Evolutionary conservation across 2,329 filamentous ascomycete genomes (phyloP).

Genomic region (Penicillium sp.): DNA sequence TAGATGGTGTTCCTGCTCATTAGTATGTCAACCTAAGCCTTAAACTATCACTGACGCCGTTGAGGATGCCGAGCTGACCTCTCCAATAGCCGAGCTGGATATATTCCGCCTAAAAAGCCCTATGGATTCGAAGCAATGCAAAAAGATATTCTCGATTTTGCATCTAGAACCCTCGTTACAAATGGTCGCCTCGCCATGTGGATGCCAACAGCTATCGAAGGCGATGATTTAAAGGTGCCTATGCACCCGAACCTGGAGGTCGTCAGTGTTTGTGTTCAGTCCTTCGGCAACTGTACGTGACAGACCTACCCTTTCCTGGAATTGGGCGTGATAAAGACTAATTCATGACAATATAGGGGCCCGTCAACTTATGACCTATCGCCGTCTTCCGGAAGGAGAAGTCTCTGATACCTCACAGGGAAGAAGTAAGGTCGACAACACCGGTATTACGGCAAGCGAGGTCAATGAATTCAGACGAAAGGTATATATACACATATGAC

Average conservation of each 20-base stretch:
- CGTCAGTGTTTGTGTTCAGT: slow-evolving; percentile 75
- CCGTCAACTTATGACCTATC: slow-evolving; percentile 82
- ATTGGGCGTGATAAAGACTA: not conserved
- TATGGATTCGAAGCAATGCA: slow-evolving; percentile 92
- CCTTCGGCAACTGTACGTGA: slow-evolving; percentile 78
- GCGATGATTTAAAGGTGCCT: slow-evolving; percentile 74
- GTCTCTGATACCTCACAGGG: slow-evolving; percentile 29
- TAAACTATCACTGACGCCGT: not conserved
- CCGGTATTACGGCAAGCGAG: slow-evolving; percentile 60
- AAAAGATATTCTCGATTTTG: slow-evolving; percentile 84
- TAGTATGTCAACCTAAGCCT: slow-evolving; percentile 50
- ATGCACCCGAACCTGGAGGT: slow-evolving; percentile 73
- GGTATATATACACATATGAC: slow-evolving; percentile 21
- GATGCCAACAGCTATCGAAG: slow-evolving; percentile 90
- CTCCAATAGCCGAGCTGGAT: slow-evolving; percentile 58
- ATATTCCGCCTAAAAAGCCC: slow-evolving; percentile 83
- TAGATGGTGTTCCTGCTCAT: slow-evolving; percentile 69
- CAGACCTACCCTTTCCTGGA: not conserved
- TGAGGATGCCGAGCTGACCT: not conserved
- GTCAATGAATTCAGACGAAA: slow-evolving; percentile 66
- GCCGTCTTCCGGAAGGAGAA: slow-evolving; percentile 62
- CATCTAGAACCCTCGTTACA: slow-evolving; percentile 72
- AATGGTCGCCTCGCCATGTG: slow-evolving; percentile 84
- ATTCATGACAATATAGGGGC: slow-evolving; percentile 62
- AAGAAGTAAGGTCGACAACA: slow-evolving; percentile 36